Evolutionary conservation across 352 stramenopile genomes (phyloP), one percentile per base, ranked within the genome.

Genomic region (Lagenidium giganteum): DNA sequence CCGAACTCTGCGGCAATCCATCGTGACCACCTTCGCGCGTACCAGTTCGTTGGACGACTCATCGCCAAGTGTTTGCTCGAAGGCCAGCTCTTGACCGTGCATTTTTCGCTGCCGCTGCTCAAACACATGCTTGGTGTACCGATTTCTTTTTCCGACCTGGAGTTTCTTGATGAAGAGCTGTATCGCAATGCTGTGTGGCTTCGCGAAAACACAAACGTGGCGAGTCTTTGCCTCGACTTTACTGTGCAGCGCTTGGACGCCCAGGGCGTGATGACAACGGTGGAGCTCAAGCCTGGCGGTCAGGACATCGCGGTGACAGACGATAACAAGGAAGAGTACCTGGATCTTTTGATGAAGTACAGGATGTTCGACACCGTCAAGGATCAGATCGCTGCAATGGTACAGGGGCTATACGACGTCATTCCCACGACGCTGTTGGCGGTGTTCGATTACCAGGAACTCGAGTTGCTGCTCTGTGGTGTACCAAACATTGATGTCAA

Each of bases 241-340:
- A 87, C 74, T 4, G 57, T 84, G 8, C 70, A 91, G 46, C 54
- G 57, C 6, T 58, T 75, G 8, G 55, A 72, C 38, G 63, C 46
- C 13, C 64, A 87, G 30, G 76, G 70, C 22, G 51, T 51, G 1
- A 48, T 87, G 17, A 49, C 83, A 23, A 85, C 70, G 9, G 65
- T 75, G 14, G 94, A 98, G 39, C 80, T 98, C 29, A 96, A 96
- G 60, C 79, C 78, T 16, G 82, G 78, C 24, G 96, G 96, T 5
- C 70, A 66, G n/a, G 67, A 96, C 46, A 88, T 98, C 23, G 20
- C 69, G 1, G 93, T 99, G 14, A 98, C 94, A 11, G 86, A 87
- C 20, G 79, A 80, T 12, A 99, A 98, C 69, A 96, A 95, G 44
- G 74, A 97, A 33, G 88, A 97, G 58, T 99, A 98, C 66, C 71